A percentile compares a stretch with the other conserved stretches of the same genome.
Conservation (phyloP, 768 basidiomycete species). For the Pisolithus tinctorius region DNA sequence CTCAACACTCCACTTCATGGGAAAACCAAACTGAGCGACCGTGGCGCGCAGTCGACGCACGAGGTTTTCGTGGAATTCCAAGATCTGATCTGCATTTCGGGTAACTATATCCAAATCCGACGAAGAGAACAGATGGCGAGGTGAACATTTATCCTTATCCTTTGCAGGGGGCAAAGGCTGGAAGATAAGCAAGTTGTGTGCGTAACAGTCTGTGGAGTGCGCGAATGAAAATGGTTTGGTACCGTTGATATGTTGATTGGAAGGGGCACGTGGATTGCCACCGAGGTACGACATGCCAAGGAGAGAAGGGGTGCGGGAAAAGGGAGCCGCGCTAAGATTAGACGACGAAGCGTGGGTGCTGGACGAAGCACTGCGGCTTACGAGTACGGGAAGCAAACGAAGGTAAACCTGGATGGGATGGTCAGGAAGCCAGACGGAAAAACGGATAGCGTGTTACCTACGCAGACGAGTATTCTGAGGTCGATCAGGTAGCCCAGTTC, state of each 20-base stretch:
- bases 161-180: conserved; percentile 12
- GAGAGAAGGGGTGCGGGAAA: conserved; percentile 32
- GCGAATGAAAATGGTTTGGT: conserved; percentile 18
- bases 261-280: conserved; percentile 39
- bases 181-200: conserved; percentile 1
- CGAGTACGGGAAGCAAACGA: conserved; percentile 46
- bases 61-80: conserved; percentile 63
- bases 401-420: conserved; percentile 51
- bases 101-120: conserved; percentile 52
- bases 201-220: conserved; percentile 9
- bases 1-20: conserved; percentile 25
- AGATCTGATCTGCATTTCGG: conserved; percentile 62
- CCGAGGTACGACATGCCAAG: conserved; percentile 38
- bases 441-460: conserved; percentile 29
- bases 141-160: conserved; percentile 26
- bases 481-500: conserved; percentile 81
- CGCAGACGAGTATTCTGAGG: conserved; percentile 69
- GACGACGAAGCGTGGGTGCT: conserved; percentile 20
- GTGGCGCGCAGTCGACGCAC: conserved; percentile 46
- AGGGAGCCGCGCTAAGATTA: conserved; percentile 21
- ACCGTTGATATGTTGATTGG: conserved; percentile 30
- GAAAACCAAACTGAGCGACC: conserved; percentile 46
- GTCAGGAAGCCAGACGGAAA: neutral
- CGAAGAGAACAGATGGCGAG: conserved; percentile 50
- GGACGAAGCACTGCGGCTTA: conserved; percentile 17